A percentile compares a stretch with the other conserved stretches of the same genome.
Evolutionary conservation across 768 basidiomycete species (phyloP).

Genomic region (Phaeotremella skinneri): DNA sequence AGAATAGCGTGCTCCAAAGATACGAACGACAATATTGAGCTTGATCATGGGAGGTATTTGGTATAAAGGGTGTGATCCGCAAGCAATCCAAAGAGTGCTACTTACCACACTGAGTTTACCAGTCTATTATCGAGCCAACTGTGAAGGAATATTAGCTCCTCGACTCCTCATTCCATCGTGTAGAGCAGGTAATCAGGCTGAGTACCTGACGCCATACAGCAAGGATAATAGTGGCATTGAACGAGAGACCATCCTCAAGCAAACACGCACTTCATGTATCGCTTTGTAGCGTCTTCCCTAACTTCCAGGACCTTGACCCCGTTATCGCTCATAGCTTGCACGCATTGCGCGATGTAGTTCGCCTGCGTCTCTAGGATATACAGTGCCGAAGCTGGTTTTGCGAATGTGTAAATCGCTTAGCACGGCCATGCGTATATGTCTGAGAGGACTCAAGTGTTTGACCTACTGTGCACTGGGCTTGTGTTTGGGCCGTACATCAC

Average conservation of each 20-base stretch:
- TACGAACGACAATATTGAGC: no score
- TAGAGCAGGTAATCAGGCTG: no score
- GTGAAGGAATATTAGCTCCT: no score
- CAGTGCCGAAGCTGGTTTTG: slow-evolving; percentile 17
- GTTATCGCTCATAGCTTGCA: slow-evolving; percentile 10
- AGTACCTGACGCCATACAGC: neutral
- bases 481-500: slow-evolving; percentile 25
- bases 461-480: slow-evolving; percentile 19
- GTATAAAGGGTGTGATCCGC: no score
- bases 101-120: slow-evolving; percentile 1
- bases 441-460: neutral
- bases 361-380: slow-evolving; percentile 26
- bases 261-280: neutral
- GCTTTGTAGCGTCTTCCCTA: slow-evolving; percentile 18
- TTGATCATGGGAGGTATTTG: no score
- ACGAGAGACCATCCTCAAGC: no score
- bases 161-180: no score
- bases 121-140: neutral
- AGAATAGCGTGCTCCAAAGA: neutral
- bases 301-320: slow-evolving; percentile 20
- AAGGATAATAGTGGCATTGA: neutral
- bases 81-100: no score
- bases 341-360: slow-evolving; percentile 22
- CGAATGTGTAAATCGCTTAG: no score
- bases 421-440: no score